Evolutionary conservation across 1,284 basidiomycete genomes (phyloP).

Genomic region (Leccinum subrobustum): DNA sequence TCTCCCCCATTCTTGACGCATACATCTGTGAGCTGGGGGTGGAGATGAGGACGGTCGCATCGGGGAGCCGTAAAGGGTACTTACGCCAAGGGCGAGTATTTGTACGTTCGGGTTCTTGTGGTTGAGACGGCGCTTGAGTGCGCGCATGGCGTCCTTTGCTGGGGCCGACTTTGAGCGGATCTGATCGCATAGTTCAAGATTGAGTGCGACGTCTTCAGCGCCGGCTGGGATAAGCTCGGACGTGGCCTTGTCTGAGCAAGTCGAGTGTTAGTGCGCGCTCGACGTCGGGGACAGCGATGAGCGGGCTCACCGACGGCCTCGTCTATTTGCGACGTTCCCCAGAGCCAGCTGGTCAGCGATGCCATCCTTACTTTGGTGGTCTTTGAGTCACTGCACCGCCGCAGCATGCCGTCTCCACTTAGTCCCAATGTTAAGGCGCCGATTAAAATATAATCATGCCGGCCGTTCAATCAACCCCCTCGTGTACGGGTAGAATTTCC

Average conservation of each 20-base stretch:
- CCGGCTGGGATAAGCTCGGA: slow-evolving; percentile 83
- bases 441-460: slow-evolving; percentile 12
- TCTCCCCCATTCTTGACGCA: slow-evolving; percentile 99
- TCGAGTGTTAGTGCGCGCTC: not conserved
- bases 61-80: slow-evolving; percentile 30
- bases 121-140: slow-evolving; percentile 83
- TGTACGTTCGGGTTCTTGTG: slow-evolving; percentile 98
- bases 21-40: slow-evolving; percentile 77
- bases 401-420: slow-evolving; percentile 20
- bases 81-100: slow-evolving; percentile 79
- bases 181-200: slow-evolving; percentile 96
- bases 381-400: slow-evolving; percentile 15
- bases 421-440: slow-evolving; percentile 22
- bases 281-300: not conserved
- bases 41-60: slow-evolving; percentile 13
- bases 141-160: slow-evolving; percentile 86
- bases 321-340: slow-evolving; percentile 76
- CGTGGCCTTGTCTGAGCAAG: slow-evolving; percentile 77
- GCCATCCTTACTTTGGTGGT: slow-evolving; percentile 37
- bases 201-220: slow-evolving; percentile 88
- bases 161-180: slow-evolving; percentile 89
- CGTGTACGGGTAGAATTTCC: not conserved
- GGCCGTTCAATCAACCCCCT: not conserved
- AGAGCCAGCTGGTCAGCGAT: slow-evolving; percentile 60
- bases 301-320: slow-evolving; percentile 65